Conservation (phyloP, 805 yeast genomes). For the Saccharomyces mikatae region DNA sequence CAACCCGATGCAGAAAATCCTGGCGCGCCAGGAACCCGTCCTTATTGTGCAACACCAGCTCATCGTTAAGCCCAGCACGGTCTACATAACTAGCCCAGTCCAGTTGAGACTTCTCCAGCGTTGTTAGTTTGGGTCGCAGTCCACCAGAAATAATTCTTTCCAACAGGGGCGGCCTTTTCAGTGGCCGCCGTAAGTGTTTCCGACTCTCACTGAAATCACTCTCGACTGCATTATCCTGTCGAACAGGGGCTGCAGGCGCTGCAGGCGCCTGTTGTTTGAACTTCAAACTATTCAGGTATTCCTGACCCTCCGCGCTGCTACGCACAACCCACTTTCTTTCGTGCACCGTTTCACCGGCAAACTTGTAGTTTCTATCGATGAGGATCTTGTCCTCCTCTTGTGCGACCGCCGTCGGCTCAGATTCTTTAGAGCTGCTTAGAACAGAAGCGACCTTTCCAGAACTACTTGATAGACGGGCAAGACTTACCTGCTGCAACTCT, state of each 20-base stretch:
- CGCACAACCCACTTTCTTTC: conserved; percentile 74
- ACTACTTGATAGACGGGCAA: conserved; percentile 16
- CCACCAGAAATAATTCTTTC: conserved; percentile 67
- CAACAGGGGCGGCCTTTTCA: conserved; percentile 66
- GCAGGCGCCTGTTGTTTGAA: conserved; percentile 25
- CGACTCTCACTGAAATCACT: conserved; percentile 13
- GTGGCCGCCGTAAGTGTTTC: conserved; percentile 41
- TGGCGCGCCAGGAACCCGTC: conserved; percentile 89
- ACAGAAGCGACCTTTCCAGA: conserved; percentile 20
- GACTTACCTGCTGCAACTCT: conserved; percentile 36
- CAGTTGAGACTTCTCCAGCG: conserved; percentile 83
- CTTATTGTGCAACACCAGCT: conserved; percentile 69
- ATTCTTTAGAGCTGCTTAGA: conserved; percentile 9
- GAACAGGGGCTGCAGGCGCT: not conserved
- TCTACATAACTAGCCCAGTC: conserved; percentile 97
- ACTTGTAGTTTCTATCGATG: conserved; percentile 71
- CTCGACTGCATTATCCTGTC: conserved; percentile 6
- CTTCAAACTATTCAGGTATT: conserved; percentile 54
- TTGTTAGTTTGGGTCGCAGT: conserved; percentile 72
- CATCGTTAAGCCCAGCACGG: conserved; percentile 74
- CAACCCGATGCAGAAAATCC: conserved; percentile 76
- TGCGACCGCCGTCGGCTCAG: conserved; percentile 3
- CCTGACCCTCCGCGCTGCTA: conserved; percentile 80
- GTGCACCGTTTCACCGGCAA: conserved; percentile 77
- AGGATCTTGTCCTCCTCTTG: conserved; percentile 45